Base-by-base conservation (phyloP, 179 eudicot genomes). In the Nepenthes alata region DNA sequence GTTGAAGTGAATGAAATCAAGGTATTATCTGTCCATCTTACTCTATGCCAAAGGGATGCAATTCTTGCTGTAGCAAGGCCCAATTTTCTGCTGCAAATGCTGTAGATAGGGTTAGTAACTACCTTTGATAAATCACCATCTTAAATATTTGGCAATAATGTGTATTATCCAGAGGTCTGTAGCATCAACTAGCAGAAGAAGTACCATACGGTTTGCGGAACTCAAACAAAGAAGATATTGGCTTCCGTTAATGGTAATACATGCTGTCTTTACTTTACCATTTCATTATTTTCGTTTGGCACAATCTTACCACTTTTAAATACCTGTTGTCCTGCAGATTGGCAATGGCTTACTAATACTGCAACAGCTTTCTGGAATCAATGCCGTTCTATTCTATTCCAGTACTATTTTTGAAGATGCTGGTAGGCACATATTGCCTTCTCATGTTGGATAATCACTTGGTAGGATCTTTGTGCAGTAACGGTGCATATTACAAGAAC, bases 161-260 rank as follows among this genome's bases (percentile, higher is more conserved):
- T 65, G 38, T 41, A 55, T 64, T 49, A 37, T 83, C 77, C 67
- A 89, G 97, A 85, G 97, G 65, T 73, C 97, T 65, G 90, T 90
- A 50, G 94, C 95, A 61, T 93, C 94, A 74, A 66, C 81, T 55
- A 79, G 79, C 80, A 76, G 89, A 80, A 93, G 94, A 79, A 63
- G 74, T 52, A 76, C 89, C 66, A 79, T 93, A 54, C 85, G 88
- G 60, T 86, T 89, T 64, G 81, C 79, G 55, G 95, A 93, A 47
- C 85, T 93, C 63, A 85, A 83, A 68, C 89, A 71, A 61, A 83
- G 89, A 72, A 89, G 91, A 89, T 93, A 93, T 69, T 89, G 98
- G 98, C 77, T 86, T 56, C 98, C 98, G 10, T 73, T 93, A 58
- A 85, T 85, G 95, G 95, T 87, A 75, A 62, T 59, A 9, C 57